Percentiles rank a stretch among this genome's conserved stretches.
Evolutionary conservation across 768 basidiomycete species (phyloP).

Genomic region (Mycena crocata): DNA sequence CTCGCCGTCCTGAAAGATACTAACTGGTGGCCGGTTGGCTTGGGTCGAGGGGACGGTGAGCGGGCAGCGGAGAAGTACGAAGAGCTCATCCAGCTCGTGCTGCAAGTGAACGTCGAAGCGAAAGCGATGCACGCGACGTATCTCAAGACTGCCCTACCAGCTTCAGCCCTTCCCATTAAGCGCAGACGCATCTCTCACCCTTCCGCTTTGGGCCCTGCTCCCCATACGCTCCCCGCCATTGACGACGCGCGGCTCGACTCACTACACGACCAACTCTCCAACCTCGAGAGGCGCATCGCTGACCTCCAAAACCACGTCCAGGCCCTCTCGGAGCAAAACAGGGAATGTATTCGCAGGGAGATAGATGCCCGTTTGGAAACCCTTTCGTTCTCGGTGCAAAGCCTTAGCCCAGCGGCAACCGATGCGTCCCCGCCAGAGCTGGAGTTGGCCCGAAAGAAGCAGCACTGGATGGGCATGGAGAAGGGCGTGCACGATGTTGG

Average conservation of each 20-base stretch:
- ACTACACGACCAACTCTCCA: conserved; percentile 36
- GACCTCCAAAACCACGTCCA: conserved; percentile 5
- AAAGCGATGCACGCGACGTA: conserved; percentile 37
- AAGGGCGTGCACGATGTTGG: not conserved
- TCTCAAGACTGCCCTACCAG: conserved; percentile 23
- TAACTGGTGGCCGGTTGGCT: conserved; percentile 44
- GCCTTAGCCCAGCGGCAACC: not conserved
- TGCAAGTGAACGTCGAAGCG: conserved; percentile 38
- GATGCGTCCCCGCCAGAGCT: not conserved
- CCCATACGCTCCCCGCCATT: too few relatives aligned
- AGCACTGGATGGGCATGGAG: not conserved
- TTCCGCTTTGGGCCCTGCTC: too few relatives aligned
- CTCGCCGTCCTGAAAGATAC: conserved; percentile 36
- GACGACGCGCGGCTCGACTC: conserved; percentile 35
- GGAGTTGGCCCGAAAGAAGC: conserved; percentile 1
- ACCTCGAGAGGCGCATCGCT: conserved; percentile 32
- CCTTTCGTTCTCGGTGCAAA: not conserved
- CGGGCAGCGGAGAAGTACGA: conserved; percentile 35
- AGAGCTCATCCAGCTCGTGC: conserved; percentile 36
- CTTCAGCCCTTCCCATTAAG: conserved; percentile 31
- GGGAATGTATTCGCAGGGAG: conserved; percentile 5
- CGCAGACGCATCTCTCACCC: conserved; percentile 41
- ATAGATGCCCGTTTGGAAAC: conserved; percentile 19
- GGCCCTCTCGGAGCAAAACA: not conserved
- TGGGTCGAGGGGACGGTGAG: conserved; percentile 33